Conservation (phyloP, 768 basidiomycete genomes). For the Rhizopogon sp. region DNA sequence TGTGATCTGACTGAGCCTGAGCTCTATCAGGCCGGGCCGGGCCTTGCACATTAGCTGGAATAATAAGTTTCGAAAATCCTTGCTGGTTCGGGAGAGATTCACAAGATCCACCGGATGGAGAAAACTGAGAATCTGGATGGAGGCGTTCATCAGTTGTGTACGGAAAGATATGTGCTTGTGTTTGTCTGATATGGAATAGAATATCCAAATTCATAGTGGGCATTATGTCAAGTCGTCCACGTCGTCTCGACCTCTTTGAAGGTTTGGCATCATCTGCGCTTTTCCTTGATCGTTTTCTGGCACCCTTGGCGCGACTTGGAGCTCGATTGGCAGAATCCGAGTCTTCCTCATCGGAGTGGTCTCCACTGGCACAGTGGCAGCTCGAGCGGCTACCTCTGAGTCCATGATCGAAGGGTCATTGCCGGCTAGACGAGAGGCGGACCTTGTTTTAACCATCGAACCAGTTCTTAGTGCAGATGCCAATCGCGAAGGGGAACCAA, state of each 20-base stretch:
- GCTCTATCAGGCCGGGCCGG: no score
- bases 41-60: constrained; percentile 8
- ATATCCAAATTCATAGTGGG: constrained; percentile 20
- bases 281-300: neutral
- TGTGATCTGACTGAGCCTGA: no score
- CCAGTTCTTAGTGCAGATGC: neutral
- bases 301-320: neutral
- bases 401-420: neutral
- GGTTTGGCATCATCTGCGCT: neutral
- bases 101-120: constrained; percentile 38
- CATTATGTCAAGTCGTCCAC: constrained; percentile 17
- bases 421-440: neutral
- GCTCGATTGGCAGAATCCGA: neutral
- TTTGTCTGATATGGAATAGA: constrained; percentile 1
- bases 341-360: neutral
- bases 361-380: neutral
- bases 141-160: neutral
- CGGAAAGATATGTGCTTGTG: neutral
- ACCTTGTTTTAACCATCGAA: neutral
- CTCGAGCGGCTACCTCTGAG: neutral
- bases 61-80: constrained; percentile 31
- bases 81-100: constrained; percentile 32
- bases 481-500: no score
- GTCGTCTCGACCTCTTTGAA: neutral
- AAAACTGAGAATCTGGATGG: constrained; percentile 30